Conservation (phyloP, 2,329 filamentous ascomycete genomes). For the Neonectria neomacrospora region DNA sequence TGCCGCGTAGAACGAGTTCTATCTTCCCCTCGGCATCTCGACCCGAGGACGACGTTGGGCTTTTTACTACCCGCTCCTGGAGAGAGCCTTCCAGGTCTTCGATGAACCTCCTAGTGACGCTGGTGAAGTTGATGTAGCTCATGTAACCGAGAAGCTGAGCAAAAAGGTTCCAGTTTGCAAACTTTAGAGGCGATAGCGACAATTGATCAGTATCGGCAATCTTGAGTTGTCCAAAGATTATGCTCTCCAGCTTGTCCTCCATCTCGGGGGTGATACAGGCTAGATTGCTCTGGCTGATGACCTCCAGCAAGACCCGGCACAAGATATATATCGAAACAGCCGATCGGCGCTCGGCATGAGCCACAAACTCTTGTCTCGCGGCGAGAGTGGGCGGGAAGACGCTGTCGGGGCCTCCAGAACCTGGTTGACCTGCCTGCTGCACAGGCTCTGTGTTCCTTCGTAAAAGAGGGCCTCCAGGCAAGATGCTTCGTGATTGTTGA, state of each 20-base stretch:
- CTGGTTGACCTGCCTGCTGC: slow-evolving; percentile 53
- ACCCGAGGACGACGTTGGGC: slow-evolving; percentile 64
- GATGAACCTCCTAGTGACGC: slow-evolving; percentile 84
- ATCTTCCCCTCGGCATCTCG: slow-evolving; percentile 82
- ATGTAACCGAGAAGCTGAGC: slow-evolving; percentile 94
- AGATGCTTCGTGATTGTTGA: slow-evolving; percentile 60
- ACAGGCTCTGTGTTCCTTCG: slow-evolving; percentile 81
- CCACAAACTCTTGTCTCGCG: slow-evolving; percentile 75
- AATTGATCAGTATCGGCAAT: slow-evolving; percentile 86
- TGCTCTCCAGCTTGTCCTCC: slow-evolving; percentile 92
- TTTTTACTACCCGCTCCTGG: slow-evolving; percentile 78
- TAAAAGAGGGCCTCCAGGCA: slow-evolving; percentile 63
- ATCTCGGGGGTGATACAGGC: slow-evolving; percentile 87
- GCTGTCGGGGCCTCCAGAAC: slow-evolving; percentile 42
- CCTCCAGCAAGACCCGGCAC: slow-evolving; percentile 91
- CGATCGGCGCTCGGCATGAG: slow-evolving; percentile 86
- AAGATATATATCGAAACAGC: slow-evolving; percentile 96
- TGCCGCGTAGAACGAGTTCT: slow-evolving; percentile 87
- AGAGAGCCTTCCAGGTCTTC: slow-evolving; percentile 82
- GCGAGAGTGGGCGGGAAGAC: slow-evolving; percentile 53
- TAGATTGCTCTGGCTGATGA: slow-evolving; percentile 89
- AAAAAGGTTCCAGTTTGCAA: slow-evolving; percentile 96
- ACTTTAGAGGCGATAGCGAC: slow-evolving; percentile 79
- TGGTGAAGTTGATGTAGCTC: slow-evolving; percentile 90
- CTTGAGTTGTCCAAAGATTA: slow-evolving; percentile 96